A percentile compares a stretch with the other conserved stretches of the same genome.
phyloP scores from a whole-genome alignment of 2,329 filamentous ascomycete genomes.

The Aspergillus candidus region DNA sequence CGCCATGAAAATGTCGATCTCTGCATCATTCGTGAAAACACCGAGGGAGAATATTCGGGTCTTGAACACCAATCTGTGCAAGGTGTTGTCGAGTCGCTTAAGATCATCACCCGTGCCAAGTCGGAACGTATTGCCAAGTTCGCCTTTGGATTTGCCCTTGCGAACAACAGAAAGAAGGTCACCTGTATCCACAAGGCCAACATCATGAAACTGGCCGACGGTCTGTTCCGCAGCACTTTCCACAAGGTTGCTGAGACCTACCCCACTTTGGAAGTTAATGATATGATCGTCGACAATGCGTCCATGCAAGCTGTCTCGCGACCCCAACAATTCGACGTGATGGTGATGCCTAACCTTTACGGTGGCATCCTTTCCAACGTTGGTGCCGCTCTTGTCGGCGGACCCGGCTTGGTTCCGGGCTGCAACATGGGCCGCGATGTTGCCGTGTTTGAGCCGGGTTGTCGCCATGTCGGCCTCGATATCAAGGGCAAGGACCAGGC shows the following conservation, averaged over 20 bases:
- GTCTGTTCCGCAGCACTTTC: slow-evolving; percentile 97
- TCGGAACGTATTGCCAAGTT: slow-evolving; percentile 99
- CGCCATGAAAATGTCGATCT: slow-evolving; percentile 96
- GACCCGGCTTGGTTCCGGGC: slow-evolving; percentile 92
- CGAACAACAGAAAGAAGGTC: slow-evolving; percentile 98
- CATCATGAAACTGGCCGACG: slow-evolving; percentile 99
- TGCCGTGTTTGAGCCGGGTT: slow-evolving; percentile 96
- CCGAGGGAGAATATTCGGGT: slow-evolving; percentile 98
- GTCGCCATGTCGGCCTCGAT: slow-evolving; percentile 97
- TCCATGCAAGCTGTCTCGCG: slow-evolving; percentile 97
- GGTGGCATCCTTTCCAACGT: slow-evolving; percentile 99
- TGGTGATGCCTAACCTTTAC: slow-evolving; percentile 99
- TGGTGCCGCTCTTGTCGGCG: slow-evolving; percentile 91
- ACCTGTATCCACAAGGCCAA: slow-evolving; percentile 99
- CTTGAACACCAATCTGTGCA: slow-evolving; percentile 96
- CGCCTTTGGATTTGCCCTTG: slow-evolving; percentile 93
- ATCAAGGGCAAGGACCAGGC: slow-evolving; percentile 99
- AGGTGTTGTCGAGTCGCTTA: slow-evolving; percentile 97
- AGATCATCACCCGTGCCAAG: slow-evolving; percentile 99
- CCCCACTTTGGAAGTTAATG: slow-evolving; percentile 89
- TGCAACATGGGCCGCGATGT: slow-evolving; percentile 99
- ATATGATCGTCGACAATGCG: slow-evolving; percentile 99
- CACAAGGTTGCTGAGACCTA: slow-evolving; percentile 90
- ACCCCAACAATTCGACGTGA: slow-evolving; percentile 97
- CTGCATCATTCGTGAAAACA: slow-evolving; percentile 99